A percentile compares a stretch with the other conserved stretches of the same genome.
Conservation (phyloP, 768 basidiomycete genomes). For the Gyrodon lividus region DNA sequence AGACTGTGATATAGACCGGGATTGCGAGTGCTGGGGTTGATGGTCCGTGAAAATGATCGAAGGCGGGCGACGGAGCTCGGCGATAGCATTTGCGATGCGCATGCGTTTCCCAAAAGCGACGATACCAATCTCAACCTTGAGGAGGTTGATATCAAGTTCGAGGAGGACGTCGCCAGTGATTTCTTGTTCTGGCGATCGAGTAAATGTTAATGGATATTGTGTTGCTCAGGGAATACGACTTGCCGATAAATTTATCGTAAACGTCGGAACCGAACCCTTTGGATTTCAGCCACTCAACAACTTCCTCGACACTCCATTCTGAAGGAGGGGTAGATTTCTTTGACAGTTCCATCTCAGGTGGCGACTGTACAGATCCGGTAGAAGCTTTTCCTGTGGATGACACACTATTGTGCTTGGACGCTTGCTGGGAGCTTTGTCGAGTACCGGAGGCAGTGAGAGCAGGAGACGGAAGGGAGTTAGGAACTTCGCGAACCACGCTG, state of each 20-base stretch:
- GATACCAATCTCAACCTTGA: constrained; percentile 93
- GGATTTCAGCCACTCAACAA: constrained; percentile 80
- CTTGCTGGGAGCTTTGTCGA: constrained; percentile 25
- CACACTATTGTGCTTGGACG: constrained; percentile 46
- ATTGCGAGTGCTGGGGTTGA: constrained; percentile 34
- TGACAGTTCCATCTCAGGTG: constrained; percentile 19
- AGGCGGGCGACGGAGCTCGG: constrained; percentile 77
- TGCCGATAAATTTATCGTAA: constrained; percentile 84
- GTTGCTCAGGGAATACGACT: constrained; percentile 21
- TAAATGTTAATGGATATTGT: neutral
- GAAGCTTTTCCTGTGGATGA: constrained; percentile 29
- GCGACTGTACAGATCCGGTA: constrained; percentile 17
- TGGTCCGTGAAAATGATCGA: constrained; percentile 57
- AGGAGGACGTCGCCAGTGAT: constrained; percentile 96
- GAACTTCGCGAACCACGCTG: constrained; percentile 24
- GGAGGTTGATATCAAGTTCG: constrained; percentile 86
- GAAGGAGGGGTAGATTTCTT: constrained; percentile 48
- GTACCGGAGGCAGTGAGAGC: constrained; percentile 24
- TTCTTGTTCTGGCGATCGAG: constrained; percentile 76
- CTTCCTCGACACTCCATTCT: constrained; percentile 87
- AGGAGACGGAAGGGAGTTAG: constrained; percentile 32
- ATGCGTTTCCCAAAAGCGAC: constrained; percentile 92
- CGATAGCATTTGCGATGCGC: constrained; percentile 89
- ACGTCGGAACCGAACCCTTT: constrained; percentile 86
- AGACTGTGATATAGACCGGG: constrained; percentile 29